Percentiles rank a stretch among this genome's conserved stretches.
Evolutionary conservation across 2,329 filamentous ascomycete species (phyloP).

Genomic region (Alternaria sp.): DNA sequence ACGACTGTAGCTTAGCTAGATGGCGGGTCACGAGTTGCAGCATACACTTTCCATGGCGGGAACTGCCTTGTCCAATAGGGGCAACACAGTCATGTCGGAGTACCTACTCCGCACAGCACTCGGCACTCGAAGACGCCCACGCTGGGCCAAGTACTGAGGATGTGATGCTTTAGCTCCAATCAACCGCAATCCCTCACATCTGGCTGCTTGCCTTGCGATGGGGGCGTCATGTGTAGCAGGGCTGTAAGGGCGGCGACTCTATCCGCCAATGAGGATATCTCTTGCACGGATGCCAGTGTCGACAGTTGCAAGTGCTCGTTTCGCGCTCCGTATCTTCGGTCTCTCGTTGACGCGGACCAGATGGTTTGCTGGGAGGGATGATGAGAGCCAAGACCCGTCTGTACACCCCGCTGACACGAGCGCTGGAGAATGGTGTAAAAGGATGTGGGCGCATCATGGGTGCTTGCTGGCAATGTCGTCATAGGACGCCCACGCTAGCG

Average conservation of each 20-base stretch:
- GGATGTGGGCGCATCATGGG: conserved; percentile 27
- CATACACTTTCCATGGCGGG: conserved; percentile 33
- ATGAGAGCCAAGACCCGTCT: conserved; percentile 40
- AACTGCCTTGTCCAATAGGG: conserved; percentile 31
- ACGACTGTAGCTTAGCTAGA: conserved; percentile 37
- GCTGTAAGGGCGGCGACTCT: conserved; percentile 23
- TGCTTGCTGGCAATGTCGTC: conserved; percentile 27
- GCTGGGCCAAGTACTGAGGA: conserved; percentile 2
- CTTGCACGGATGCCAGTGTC: neutral
- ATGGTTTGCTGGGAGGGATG: conserved; percentile 28
- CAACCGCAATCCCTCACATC: conserved; percentile 1
- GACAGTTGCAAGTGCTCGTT: neutral
- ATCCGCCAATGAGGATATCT: conserved; percentile 29
- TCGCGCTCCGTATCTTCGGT: conserved; percentile 21
- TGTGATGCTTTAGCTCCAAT: conserved; percentile 4
- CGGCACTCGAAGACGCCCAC: conserved; percentile 17
- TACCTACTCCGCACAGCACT: conserved; percentile 38
- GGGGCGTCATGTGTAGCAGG: conserved; percentile 19
- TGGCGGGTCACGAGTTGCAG: conserved; percentile 35
- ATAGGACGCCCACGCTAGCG: conserved; percentile 11
- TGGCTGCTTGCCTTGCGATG: neutral
- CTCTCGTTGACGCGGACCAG: conserved; percentile 25
- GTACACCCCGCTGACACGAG: conserved; percentile 31
- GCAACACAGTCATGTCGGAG: conserved; percentile 21
- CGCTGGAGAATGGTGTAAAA: conserved; percentile 16